These are phyloP conservation scores for Stylosanthes scabra DNA, from an alignment of 331 rosid species.

Conservation along the genomic window DNA sequence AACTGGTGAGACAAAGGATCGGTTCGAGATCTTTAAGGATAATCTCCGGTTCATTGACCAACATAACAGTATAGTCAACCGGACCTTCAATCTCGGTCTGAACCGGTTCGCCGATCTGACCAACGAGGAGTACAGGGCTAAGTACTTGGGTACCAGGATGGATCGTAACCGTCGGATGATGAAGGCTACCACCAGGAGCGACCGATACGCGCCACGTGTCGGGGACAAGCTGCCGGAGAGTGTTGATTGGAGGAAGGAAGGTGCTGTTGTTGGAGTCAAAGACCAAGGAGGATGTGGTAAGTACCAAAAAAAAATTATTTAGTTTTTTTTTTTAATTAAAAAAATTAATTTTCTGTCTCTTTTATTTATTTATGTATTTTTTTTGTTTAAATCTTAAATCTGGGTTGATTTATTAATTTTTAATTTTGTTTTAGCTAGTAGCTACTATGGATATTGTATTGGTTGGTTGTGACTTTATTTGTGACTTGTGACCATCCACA, in stretches of 20 bases:
- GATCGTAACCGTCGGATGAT: constrained; percentile 44
- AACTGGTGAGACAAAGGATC: constrained; percentile 67
- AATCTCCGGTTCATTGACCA: constrained; percentile 81
- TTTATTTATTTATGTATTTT: not conserved
- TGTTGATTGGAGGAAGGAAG: constrained; percentile 92
- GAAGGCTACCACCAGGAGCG: constrained; percentile 34
- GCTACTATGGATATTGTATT: not conserved
- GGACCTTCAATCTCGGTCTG: constrained; percentile 67
- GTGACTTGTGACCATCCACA: not conserved
- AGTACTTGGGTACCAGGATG: constrained; percentile 62
- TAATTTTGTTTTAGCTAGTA: not conserved
- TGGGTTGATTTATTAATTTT: too few species aligned
- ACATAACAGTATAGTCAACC: constrained; percentile 51
- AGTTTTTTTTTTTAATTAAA: not conserved
- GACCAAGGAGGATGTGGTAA: constrained; percentile 95
- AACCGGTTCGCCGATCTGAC: constrained; percentile 92
- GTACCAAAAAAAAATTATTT: not conserved
- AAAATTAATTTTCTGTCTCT: not conserved
- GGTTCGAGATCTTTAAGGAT: constrained; percentile 87
- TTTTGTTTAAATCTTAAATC: too few species aligned
- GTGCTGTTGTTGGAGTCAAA: constrained; percentile 72
- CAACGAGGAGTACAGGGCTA: constrained; percentile 80
- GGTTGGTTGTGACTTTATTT: not conserved
- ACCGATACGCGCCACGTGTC: constrained; percentile 71
- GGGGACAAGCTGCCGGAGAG: constrained; percentile 72